Evolutionary conservation across 1,284 basidiomycete genomes (phyloP), one percentile per base, ranked within the genome.

Genomic region (Leucoagaricus sp.): DNA sequence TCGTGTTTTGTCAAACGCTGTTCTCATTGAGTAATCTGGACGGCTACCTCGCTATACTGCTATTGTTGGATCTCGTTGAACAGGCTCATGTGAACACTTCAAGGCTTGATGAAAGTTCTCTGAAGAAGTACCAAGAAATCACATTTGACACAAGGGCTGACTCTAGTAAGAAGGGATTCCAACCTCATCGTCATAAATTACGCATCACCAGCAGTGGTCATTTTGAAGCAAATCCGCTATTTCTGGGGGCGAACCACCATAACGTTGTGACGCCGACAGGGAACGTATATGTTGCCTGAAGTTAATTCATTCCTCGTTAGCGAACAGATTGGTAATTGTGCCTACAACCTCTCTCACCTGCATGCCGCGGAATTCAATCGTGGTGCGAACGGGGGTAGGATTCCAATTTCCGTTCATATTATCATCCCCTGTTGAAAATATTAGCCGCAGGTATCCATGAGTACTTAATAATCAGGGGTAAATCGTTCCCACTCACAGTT

Each of bases 281-380:
- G 75, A 88, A 88, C 1, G 84, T 86, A 64, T 83, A 85, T 3
- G 72, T 79, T 2, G 83, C 85, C 82, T 85, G 48, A 15, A 40
- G 15, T 47, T 13, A 44, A 38, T 15, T 25, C 48, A 29, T 17
- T 9, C 9, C 9, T 10, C 2, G 13, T 31, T 10, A 23, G 49
- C 17, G 23, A 56, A 29, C 25, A n/a, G n/a, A 49, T 19, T 15
- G 54, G 12, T 33, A 40, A 19, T 33, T 28, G 15, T 21, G 21
- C 10, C 36, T 1, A 6, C 21, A 28, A n/a, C 3, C 3, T 4
- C 12, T 57, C 70, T 59, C 56, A 83, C 86, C 77, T 88, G 86
- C 74, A 76, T 75, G 0, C 85, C 87, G 51, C 83, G 75, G 72
- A 90, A 91, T 62, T 84, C 80, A 58, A 91, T 90, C 2, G 87